Evolutionary conservation across 2,329 filamentous ascomycete genomes (phyloP).

Genomic region (Cladosporium sp.): DNA sequence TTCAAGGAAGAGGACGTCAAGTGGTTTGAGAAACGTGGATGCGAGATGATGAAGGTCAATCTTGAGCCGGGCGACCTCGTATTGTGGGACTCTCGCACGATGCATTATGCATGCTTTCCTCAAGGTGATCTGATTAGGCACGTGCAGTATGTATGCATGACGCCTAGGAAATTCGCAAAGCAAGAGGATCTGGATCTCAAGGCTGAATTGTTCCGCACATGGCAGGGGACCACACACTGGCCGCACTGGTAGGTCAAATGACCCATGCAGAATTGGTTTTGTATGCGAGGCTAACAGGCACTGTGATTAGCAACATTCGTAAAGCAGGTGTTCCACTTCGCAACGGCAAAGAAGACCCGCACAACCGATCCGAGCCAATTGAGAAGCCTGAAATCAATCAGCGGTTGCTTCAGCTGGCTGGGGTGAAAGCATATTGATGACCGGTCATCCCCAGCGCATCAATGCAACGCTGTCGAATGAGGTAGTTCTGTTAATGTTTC

Average conservation of each 20-base stretch:
- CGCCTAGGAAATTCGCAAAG: constrained; percentile 35
- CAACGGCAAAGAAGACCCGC: constrained; percentile 34
- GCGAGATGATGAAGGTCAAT: constrained; percentile 19
- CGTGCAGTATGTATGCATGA: constrained; percentile 32
- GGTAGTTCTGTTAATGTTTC: too few species aligned
- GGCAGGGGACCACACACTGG: constrained; percentile 37
- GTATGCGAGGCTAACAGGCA: not conserved
- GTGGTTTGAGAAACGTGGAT: constrained; percentile 22
- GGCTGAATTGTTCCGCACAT: constrained; percentile 32
- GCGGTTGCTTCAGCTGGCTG: constrained; percentile 33
- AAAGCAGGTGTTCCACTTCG: constrained; percentile 34
- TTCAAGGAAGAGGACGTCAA: constrained; percentile 36
- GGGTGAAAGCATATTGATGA: constrained; percentile 29
- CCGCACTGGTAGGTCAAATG: constrained; percentile 24
- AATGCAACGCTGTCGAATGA: too few species aligned
- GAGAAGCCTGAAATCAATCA: constrained; percentile 37
- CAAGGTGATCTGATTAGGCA: constrained; percentile 27
- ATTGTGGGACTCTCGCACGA: constrained; percentile 34
- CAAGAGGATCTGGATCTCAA: constrained; percentile 33
- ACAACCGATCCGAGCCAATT: constrained; percentile 36
- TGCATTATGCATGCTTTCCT: constrained; percentile 40
- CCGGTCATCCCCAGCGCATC: too few species aligned
- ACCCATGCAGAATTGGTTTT: not conserved
- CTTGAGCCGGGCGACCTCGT: constrained; percentile 22
- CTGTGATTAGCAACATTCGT: constrained; percentile 35